Percentiles rank a stretch among this genome's conserved stretches.
Evolutionary conservation across 129 eudicot genomes (phyloP).

Genomic region (Scalesia atractyloides): DNA sequence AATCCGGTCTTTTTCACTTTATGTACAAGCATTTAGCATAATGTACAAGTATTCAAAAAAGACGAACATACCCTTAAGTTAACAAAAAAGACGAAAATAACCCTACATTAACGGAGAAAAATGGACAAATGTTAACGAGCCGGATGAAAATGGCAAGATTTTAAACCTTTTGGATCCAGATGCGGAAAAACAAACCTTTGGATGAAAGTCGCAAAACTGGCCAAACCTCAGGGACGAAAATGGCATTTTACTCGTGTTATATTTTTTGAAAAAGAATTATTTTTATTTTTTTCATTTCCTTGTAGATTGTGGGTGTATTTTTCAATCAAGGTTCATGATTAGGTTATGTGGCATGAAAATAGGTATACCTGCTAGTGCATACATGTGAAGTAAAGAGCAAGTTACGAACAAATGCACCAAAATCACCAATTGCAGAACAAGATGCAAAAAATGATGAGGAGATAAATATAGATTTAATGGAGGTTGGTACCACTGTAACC

Average conservation of each 20-base stretch:
- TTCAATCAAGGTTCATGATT: conserved; percentile 23
- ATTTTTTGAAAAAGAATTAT: not conserved
- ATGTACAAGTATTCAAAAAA: no score
- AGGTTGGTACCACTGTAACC: conserved; percentile 39
- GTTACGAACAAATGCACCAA: conserved; percentile 34
- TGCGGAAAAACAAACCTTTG: no score
- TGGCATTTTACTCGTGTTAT: not conserved
- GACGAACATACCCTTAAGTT: no score
- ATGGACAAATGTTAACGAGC: no score
- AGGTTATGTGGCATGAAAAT: conserved; percentile 25
- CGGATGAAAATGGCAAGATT: no score
- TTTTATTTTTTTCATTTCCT: not conserved
- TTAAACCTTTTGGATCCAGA: no score
- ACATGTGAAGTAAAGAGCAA: conserved; percentile 56
- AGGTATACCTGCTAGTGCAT: conserved; percentile 94
- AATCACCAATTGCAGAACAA: conserved; percentile 25
- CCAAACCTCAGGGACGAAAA: no score
- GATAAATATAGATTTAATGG: conserved; percentile 32
- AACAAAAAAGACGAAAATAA: no score
- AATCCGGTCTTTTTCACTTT: no score
- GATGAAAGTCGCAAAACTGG: no score
- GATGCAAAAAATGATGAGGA: conserved; percentile 29
- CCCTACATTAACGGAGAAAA: no score
- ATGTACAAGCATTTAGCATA: no score
- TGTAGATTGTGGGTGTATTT: conserved; percentile 9